A percentile compares a stretch with the other conserved stretches of the same genome.
Evolutionary conservation across 495 filamentous ascomycete genomes (phyloP).

Genomic region (Stereocaulon alpinum): DNA sequence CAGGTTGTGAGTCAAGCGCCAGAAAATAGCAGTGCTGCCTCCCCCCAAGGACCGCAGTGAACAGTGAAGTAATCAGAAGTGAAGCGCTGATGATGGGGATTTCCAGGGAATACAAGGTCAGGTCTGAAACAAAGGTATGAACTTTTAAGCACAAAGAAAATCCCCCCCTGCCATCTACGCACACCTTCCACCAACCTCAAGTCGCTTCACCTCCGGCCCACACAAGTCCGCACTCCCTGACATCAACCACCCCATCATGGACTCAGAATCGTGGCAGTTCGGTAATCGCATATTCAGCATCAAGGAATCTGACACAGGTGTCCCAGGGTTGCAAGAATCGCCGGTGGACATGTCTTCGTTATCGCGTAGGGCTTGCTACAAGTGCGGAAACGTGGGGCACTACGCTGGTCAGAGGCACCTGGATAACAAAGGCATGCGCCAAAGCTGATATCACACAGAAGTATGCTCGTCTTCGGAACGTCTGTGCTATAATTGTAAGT

Average conservation of each 20-base stretch:
- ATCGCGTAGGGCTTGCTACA: constrained; percentile 97
- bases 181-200: constrained; percentile 9
- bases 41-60: neutral
- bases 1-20: constrained; percentile 11
- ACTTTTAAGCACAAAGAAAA: neutral
- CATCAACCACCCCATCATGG: neutral
- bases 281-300: constrained; percentile 16
- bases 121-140: constrained; percentile 12
- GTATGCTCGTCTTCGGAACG: constrained; percentile 93
- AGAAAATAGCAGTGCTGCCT: neutral
- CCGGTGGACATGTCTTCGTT: constrained; percentile 57
- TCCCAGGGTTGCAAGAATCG: constrained; percentile 15
- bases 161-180: neutral
- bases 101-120: neutral
- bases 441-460: constrained; percentile 42
- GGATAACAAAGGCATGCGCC: neutral
- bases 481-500: constrained; percentile 97
- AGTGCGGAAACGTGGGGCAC: constrained; percentile 99
- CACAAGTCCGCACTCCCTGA: neutral
- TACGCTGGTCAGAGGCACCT: constrained; percentile 58
- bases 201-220: neutral
- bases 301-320: constrained; percentile 14
- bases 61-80: neutral
- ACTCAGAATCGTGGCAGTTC: constrained; percentile 11
- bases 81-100: neutral